These are phyloP conservation scores for Mortierella claussenii DNA, from an alignment of 192 early-diverging fungal species.

Conservation along the genomic window DNA sequence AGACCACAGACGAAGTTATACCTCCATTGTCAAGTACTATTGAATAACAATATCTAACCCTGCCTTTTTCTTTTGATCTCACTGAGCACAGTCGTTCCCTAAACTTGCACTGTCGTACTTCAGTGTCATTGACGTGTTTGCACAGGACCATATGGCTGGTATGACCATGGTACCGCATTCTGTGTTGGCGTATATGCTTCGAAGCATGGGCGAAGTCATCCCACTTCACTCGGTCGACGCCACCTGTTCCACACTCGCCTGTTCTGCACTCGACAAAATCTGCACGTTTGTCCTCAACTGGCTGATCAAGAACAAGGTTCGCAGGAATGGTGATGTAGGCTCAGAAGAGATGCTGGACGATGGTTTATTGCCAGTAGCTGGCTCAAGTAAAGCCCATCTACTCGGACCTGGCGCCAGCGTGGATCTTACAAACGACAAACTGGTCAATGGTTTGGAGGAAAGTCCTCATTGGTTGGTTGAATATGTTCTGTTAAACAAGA, in stretches of 20 bases:
- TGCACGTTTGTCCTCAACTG: constrained; percentile 72
- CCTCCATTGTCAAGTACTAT: neutral
- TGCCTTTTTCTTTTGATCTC: neutral
- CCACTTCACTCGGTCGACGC: constrained; percentile 36
- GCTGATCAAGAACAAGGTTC: constrained; percentile 44
- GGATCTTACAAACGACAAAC: neutral
- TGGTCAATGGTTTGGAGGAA: neutral
- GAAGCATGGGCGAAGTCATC: constrained; percentile 75
- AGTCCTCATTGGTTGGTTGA: constrained; percentile 62
- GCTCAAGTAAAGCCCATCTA: too few relatives aligned
- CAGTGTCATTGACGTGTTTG: constrained; percentile 74
- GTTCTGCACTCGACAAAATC: constrained; percentile 77
- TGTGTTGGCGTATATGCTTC: constrained; percentile 76
- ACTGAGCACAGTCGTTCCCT: constrained; percentile 58
- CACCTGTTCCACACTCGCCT: constrained; percentile 65
- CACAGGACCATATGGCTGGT: constrained; percentile 70
- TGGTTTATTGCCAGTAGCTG: too few relatives aligned
- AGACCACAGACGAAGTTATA: neutral
- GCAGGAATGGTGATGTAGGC: neutral
- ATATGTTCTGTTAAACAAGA: constrained; percentile 66
- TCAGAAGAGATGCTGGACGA: constrained; percentile 32
- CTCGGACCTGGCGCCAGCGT: neutral
- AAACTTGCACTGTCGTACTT: constrained; percentile 71
- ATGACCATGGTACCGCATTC: constrained; percentile 65
- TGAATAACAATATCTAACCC: neutral